Percentiles rank a stretch among this genome's conserved stretches.
phyloP scores from a whole-genome alignment of 2,329 filamentous ascomycete species.

The Pestalotiopsis sp. region DNA sequence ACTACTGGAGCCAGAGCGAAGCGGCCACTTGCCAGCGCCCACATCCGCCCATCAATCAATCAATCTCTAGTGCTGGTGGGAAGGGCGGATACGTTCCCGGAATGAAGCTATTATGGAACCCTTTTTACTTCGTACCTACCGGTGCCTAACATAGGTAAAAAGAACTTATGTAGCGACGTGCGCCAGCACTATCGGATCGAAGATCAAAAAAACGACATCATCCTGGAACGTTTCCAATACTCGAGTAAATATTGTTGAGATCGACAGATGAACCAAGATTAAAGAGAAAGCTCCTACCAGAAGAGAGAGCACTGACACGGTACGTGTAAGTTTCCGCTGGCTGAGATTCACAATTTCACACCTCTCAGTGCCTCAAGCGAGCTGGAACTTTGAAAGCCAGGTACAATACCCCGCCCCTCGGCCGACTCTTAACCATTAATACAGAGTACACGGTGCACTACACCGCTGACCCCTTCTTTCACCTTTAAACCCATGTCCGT shows the following conservation, averaged over 20 bases:
- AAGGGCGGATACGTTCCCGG: neutral
- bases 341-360: neutral
- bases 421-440: too few relatives aligned
- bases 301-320: neutral
- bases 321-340: neutral
- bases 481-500: neutral
- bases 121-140: neutral
- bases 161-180: neutral
- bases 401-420: neutral
- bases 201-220: neutral
- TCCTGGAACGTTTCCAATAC: neutral
- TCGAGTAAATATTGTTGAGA: neutral
- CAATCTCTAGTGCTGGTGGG: neutral
- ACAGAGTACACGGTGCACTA: too few relatives aligned
- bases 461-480: neutral
- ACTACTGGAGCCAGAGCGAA: too few relatives aligned
- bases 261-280: neutral
- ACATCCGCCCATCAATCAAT: neutral
- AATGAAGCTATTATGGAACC: neutral
- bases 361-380: neutral
- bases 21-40: neutral
- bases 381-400: neutral
- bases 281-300: neutral
- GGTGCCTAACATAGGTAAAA: neutral
- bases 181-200: neutral